Base-by-base conservation (phyloP, 352 stramenopile genomes). In the Pythium aristosporum region DNA sequence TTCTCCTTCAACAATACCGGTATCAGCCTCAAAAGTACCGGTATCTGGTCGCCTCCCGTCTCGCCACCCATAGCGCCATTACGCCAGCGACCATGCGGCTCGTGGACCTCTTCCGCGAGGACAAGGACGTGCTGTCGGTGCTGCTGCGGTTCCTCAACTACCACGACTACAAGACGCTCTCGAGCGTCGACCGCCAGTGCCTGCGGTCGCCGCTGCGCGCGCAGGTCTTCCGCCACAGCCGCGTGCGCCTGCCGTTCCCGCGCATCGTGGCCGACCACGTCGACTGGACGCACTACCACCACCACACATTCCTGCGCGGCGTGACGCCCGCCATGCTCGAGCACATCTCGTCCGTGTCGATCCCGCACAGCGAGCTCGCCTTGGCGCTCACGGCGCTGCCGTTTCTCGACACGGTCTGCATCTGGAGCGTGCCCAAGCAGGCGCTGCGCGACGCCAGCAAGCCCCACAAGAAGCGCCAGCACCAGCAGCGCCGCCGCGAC, bases 111-210 rank as follows among this genome's bases (percentile, higher is more conserved):
- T 69, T 69, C 55, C 46, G 48, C 54, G 62, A 63, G 18, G 62
- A 69, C 62, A 69, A 63, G 55, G 62, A 69, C 55, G 62, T 69
- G 54, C 62, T 69, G n/a, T 69, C 62, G 30, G 62, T 69, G 46
- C 55, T 69, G 37, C 55, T 69, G 36, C 37, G 54, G 10, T 69
- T 69, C 62, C 49, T 69, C 23, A 59, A 55, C 62, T 69, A 64
- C 62, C 62, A 42, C 41, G 62, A 69, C 62, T 55, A 51, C 37
- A 69, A 69, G 55, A 54, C 34, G 18, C 54, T 69, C 53, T 69
- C 62, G n/a, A 69, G 62, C 49, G 36, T 69, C 54, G 39, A 69
- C 55, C 54, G 41, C 46, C 43, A 57, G 54, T 51, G 54, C 55
- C 54, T 49, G 18, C 20, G 30, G 47, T 69, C 62, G 62, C 49